Conservation (phyloP, 2,329 filamentous ascomycete species). For the Thelonectria blattea region DNA sequence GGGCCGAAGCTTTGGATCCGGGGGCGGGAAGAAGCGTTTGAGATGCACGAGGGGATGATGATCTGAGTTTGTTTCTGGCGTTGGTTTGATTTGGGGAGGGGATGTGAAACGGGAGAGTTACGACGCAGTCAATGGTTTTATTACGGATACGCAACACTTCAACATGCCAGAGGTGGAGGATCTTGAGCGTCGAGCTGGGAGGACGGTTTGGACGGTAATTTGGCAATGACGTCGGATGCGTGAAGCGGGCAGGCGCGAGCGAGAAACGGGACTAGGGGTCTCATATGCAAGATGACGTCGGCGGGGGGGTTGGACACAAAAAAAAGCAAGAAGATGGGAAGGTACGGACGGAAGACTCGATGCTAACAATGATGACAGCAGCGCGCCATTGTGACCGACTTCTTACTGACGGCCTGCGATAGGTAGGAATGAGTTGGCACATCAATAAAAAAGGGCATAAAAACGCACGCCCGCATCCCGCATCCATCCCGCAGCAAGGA, state of each 20-base stretch:
- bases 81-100: background rate
- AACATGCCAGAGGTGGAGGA: background rate
- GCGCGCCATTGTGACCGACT: too few relatives aligned
- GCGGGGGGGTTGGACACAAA: constrained; percentile 5
- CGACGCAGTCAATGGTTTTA: too few relatives aligned
- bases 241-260: background rate
- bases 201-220: background rate
- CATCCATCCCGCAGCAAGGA: too few relatives aligned
- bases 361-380: too few relatives aligned
- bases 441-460: too few relatives aligned
- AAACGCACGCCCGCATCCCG: too few relatives aligned
- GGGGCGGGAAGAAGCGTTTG: too few relatives aligned
- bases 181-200: background rate
- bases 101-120: background rate
- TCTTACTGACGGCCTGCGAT: too few relatives aligned
- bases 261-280: background rate
- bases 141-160: background rate
- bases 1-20: background rate
- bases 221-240: background rate
- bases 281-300: constrained; percentile 20
- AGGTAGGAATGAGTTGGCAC: background rate
- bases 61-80: background rate
- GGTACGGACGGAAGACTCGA: too few relatives aligned
- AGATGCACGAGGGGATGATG: background rate
- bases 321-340: too few relatives aligned